A percentile compares a stretch with the other conserved stretches of the same genome.
Conservation (phyloP, 2,329 filamentous ascomycete genomes). For the Monosporascus ibericus region DNA sequence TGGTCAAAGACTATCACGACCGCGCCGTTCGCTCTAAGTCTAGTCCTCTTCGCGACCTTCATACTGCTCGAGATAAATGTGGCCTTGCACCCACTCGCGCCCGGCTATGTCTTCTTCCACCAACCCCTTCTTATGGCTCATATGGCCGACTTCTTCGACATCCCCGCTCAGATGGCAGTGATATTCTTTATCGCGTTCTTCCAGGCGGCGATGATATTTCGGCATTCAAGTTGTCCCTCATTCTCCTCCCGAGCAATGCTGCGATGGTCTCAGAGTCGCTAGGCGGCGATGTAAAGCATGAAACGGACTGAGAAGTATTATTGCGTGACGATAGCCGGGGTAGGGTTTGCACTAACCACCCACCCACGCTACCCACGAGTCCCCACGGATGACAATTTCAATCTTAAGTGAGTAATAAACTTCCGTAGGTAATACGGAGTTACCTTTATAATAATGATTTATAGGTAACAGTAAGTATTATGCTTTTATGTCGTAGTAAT, state of each 20-base stretch:
- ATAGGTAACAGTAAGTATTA: too few species aligned
- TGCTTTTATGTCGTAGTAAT: too few species aligned
- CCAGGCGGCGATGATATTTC: slow-evolving; percentile 63
- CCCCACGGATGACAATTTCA: too few species aligned
- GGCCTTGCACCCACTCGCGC: slow-evolving; percentile 67
- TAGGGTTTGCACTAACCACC: too few species aligned
- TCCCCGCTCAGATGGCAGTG: slow-evolving; percentile 49
- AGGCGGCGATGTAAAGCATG: slow-evolving; percentile 59
- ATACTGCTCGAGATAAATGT: slow-evolving; percentile 61
- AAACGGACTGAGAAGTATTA: slow-evolving; percentile 66
- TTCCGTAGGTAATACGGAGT: too few species aligned
- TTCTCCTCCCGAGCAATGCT: slow-evolving; percentile 61
- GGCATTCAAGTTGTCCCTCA: slow-evolving; percentile 57
- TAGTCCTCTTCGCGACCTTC: slow-evolving; percentile 56
- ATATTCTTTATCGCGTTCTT: slow-evolving; percentile 73
- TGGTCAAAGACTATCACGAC: slow-evolving; percentile 58
- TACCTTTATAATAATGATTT: too few species aligned
- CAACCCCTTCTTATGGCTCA: slow-evolving; percentile 61
- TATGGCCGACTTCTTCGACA: slow-evolving; percentile 65
- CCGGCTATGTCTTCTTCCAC: slow-evolving; percentile 66
- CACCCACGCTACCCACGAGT: too few species aligned
- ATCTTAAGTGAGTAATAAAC: too few species aligned
- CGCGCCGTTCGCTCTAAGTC: slow-evolving; percentile 47
- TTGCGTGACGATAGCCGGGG: slow-evolving; percentile 54
- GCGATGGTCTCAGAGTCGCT: slow-evolving; percentile 59